Percentiles rank a stretch among this genome's conserved stretches.
Evolutionary conservation across 129 eudicot genomes (phyloP).

Genomic region (Saposhnikovia divaricata): DNA sequence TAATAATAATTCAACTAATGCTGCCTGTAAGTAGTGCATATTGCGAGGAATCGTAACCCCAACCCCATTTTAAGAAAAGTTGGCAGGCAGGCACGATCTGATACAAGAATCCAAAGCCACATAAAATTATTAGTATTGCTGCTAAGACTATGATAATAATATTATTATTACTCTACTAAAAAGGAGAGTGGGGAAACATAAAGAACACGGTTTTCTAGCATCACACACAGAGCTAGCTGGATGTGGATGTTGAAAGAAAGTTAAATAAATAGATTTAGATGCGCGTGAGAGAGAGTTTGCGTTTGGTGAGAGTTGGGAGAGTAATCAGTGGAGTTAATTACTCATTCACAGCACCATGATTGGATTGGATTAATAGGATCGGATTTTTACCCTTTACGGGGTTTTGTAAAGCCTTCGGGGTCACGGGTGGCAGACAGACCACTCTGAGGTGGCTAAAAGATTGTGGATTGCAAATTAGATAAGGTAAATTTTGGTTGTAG

Average conservation of each 20-base stretch:
- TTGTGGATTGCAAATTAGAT: too few relatives aligned
- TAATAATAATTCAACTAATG: background rate
- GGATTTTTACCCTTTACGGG: too few relatives aligned
- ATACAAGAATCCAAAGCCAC: slow-evolving; percentile 55
- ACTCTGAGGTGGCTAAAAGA: too few relatives aligned
- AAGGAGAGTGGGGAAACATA: too few relatives aligned
- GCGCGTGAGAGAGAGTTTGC: background rate
- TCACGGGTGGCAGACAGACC: too few relatives aligned
- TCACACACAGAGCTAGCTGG: background rate
- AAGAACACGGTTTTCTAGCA: slow-evolving; percentile 1
- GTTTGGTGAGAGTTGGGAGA: background rate
- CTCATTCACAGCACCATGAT: background rate
- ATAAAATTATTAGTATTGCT: background rate
- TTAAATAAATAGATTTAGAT: too few relatives aligned
- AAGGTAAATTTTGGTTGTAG: too few relatives aligned
- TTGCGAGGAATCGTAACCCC: background rate
- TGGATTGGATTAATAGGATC: background rate
- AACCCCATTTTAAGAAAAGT: slow-evolving; percentile 30
- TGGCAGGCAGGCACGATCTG: slow-evolving; percentile 62
- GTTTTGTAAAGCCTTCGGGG: too few relatives aligned
- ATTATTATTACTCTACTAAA: too few relatives aligned
- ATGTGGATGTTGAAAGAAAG: background rate
- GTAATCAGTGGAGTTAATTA: background rate
- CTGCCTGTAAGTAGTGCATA: background rate
- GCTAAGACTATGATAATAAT: too few relatives aligned